Conservation (phyloP, 2,329 filamentous ascomycete genomes). For the Trichoderma endophyticum region DNA sequence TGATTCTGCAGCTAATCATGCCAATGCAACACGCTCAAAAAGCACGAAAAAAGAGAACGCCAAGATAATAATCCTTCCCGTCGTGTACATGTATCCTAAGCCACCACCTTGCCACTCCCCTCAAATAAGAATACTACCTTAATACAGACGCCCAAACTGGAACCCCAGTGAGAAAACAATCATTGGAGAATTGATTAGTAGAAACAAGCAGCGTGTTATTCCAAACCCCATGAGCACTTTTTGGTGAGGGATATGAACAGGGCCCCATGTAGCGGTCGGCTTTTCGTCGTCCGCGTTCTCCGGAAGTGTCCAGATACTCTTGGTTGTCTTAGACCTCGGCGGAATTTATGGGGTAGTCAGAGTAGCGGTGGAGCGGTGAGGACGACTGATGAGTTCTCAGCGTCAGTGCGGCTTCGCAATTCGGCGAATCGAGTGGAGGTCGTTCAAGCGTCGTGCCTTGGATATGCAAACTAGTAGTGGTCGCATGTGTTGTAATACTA, state of each 20-base stretch:
- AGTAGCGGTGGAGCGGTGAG: conserved; percentile 11
- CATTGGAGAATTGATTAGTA: neutral
- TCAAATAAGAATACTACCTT: neutral
- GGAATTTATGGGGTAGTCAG: neutral
- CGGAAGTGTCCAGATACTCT: neutral
- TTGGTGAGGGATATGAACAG: neutral
- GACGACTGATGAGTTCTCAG: neutral
- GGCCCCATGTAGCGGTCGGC: neutral
- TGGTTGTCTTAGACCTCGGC: neutral
- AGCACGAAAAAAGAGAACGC: conserved; percentile 4
- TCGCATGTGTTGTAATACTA: neutral
- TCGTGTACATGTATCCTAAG: neutral
- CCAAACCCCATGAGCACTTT: neutral
- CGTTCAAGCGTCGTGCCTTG: neutral
- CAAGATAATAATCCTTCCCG: neutral
- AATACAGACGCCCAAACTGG: neutral
- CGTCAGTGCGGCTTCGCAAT: neutral
- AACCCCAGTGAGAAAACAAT: neutral
- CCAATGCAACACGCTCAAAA: conserved; percentile 6
- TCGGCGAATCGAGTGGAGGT: neutral
- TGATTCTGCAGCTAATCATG: conserved; percentile 3
- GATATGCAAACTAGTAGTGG: neutral
- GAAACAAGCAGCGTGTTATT: neutral
- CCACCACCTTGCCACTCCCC: neutral
- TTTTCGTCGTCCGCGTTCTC: neutral